phyloP scores from a whole-genome alignment of 441 rosid species.

The Metrosideros polymorpha region DNA sequence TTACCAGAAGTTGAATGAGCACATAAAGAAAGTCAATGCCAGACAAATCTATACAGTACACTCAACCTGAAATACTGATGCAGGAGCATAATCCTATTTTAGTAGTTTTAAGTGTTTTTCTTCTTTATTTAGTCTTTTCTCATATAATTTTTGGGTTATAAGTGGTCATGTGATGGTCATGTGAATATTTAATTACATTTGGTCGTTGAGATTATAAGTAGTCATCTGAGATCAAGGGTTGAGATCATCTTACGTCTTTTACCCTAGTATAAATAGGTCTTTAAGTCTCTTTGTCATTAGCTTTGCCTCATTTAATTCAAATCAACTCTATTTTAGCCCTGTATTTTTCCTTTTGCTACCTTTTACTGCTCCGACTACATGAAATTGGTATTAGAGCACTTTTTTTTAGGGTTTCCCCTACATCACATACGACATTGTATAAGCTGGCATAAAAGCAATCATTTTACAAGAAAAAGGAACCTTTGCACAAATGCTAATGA shows the following conservation, averaged over 20 bases:
- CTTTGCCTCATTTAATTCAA: no score
- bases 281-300: neutral
- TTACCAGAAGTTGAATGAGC: neutral
- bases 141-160: neutral
- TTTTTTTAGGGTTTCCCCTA: no score
- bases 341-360: no score
- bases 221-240: neutral
- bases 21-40: neutral
- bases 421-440: no score
- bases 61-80: neutral
- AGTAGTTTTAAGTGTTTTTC: neutral
- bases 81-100: neutral
- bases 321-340: no score
- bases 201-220: neutral
- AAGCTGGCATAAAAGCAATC: no score
- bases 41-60: neutral
- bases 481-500: neutral
- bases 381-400: no score
- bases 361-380: no score
- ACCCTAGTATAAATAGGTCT: neutral
- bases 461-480: no score
- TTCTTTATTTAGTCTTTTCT: neutral
- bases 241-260: neutral
- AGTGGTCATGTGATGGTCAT: neutral
- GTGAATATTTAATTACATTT: neutral